phyloP scores from a whole-genome alignment of 805 yeast species.

The Candida nonsorbophila region DNA sequence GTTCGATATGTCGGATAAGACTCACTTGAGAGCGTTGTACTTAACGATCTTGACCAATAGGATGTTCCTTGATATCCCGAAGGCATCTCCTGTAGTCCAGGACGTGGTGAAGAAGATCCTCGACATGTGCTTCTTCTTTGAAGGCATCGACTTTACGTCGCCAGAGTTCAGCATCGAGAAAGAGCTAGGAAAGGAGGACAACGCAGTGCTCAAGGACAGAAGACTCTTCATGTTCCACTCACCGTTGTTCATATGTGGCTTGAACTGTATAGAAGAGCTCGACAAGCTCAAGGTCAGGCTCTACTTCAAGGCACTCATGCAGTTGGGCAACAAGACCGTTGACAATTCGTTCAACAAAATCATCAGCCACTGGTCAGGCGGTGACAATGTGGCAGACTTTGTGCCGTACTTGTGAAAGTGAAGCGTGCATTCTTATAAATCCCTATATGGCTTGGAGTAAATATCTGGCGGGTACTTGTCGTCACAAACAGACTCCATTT shows the following conservation, averaged over 20 bases:
- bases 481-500: conserved; percentile 23
- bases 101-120: conserved; percentile 10
- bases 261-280: conserved; percentile 6
- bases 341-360: conserved; percentile 8
- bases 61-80: conserved; percentile 7
- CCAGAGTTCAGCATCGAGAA: conserved; percentile 1
- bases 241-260: conserved; percentile 10
- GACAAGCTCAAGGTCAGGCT: conserved; percentile 8
- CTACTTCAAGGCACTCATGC: conserved; percentile 8
- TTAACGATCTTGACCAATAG: conserved; percentile 20
- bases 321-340: conserved; percentile 10
- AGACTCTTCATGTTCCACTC: conserved; percentile 12
- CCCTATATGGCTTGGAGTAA: conserved; percentile 11
- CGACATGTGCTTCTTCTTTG: conserved; percentile 11
- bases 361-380: conserved; percentile 8
- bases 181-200: conserved; percentile 2
- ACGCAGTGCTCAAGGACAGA: conserved; percentile 8
- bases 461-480: conserved; percentile 11
- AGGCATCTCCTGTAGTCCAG: conserved; percentile 8
- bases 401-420: conserved; percentile 11
- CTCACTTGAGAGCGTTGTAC: conserved; percentile 27
- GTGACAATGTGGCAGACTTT: conserved; percentile 5
- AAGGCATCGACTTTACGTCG: conserved; percentile 8
- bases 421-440: conserved; percentile 4
- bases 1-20: conserved; percentile 48